These are phyloP conservation scores for Lentinus brumalis DNA, from an alignment of 768 basidiomycete genomes.

Conservation along the genomic window DNA sequence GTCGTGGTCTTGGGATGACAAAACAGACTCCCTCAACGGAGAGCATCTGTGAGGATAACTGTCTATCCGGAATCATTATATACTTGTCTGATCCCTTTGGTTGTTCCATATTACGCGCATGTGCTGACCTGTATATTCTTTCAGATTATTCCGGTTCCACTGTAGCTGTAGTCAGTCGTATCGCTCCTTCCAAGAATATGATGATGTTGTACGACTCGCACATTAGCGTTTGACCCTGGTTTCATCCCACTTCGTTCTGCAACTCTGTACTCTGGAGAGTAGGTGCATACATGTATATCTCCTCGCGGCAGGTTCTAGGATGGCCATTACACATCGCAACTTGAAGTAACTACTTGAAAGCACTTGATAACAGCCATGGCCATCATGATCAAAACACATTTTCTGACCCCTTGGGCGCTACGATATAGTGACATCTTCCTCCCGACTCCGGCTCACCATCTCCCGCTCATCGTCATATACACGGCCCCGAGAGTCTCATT, in stretches of 20 bases:
- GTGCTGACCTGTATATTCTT: not conserved
- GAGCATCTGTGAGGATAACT: slow-evolving; percentile 60
- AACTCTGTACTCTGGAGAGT: too few relatives aligned
- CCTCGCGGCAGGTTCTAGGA: too few relatives aligned
- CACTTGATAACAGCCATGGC: too few relatives aligned
- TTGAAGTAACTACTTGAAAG: too few relatives aligned
- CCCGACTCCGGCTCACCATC: too few relatives aligned
- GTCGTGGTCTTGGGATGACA: slow-evolving; percentile 59
- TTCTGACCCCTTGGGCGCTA: too few relatives aligned
- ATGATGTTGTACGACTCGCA: slow-evolving; percentile 13
- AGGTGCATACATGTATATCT: too few relatives aligned
- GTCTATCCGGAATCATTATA: slow-evolving; percentile 92
- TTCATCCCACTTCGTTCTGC: too few relatives aligned
- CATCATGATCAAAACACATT: too few relatives aligned
- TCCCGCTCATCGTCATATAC: too few relatives aligned
- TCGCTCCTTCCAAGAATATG: slow-evolving; percentile 5
- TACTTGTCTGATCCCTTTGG: slow-evolving; percentile 54
- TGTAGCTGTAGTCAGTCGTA: slow-evolving; percentile 23
- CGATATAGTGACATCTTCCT: too few relatives aligned
- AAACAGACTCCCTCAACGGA: slow-evolving; percentile 94
- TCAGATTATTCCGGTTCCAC: slow-evolving; percentile 21
- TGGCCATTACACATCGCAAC: too few relatives aligned
- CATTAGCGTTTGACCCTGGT: not conserved
- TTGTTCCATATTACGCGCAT: not conserved
- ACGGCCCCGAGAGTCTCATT: not conserved